Evolutionary conservation across 768 basidiomycete species (phyloP).

Genomic region (Strobilomyces echinocephalus): DNA sequence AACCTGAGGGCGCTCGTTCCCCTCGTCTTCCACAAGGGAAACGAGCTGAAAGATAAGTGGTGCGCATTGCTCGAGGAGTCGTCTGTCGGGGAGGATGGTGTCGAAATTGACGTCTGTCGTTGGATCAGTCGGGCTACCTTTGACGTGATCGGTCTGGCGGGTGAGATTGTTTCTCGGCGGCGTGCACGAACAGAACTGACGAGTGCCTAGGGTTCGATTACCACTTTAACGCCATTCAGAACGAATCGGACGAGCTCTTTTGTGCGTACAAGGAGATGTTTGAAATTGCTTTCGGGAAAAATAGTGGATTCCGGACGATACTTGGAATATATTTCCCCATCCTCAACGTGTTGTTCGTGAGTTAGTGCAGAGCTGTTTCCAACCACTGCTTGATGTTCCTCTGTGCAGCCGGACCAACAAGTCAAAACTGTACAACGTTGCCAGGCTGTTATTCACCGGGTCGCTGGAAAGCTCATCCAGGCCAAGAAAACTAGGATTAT

Average conservation of each 20-base stretch:
- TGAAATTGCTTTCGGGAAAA: conserved; percentile 60
- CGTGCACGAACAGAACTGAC: conserved; percentile 3
- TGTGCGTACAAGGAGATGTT: conserved; percentile 85
- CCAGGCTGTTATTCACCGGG: conserved; percentile 57
- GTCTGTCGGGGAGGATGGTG: conserved; percentile 10
- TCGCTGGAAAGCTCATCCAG: conserved; percentile 71
- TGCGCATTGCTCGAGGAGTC: conserved; percentile 38
- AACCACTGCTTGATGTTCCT: not conserved
- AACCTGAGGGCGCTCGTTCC: conserved; percentile 70
- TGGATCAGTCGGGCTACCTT: conserved; percentile 84
- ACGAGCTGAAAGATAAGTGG: conserved; percentile 60
- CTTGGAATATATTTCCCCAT: conserved; percentile 57
- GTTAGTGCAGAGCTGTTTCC: conserved; percentile 20
- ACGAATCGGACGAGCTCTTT: conserved; percentile 75
- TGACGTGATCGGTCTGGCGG: conserved; percentile 88
- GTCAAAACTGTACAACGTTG: conserved; percentile 50
- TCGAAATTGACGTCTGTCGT: conserved; percentile 65
- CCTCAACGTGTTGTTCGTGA: conserved; percentile 50
- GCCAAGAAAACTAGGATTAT: conserved; percentile 72
- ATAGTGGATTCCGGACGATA: conserved; percentile 40
- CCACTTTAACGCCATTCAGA: conserved; percentile 76
- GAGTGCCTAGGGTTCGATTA: conserved; percentile 69
- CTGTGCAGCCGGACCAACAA: conserved; percentile 48
- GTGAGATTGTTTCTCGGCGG: conserved; percentile 34
- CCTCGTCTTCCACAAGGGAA: conserved; percentile 65